These are phyloP conservation scores for Pseudisothecium myosuroides DNA, from an alignment of 225 moss, liverwort and hornwort species.

Conservation along the genomic window DNA sequence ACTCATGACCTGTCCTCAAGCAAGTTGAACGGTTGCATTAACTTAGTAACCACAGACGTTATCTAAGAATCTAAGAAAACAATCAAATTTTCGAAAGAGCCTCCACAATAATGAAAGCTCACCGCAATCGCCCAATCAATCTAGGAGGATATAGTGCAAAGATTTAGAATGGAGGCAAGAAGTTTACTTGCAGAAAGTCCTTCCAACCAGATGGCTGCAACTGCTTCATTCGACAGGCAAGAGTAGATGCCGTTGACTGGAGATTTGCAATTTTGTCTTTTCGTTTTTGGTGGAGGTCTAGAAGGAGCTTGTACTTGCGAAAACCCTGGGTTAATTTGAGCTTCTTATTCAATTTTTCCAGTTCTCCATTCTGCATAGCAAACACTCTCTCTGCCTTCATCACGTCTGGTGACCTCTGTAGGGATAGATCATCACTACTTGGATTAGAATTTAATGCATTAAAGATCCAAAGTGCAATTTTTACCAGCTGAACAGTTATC, in stretches of 20 bases:
- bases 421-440: background rate
- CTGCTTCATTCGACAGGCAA: slow-evolving; percentile 61
- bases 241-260: slow-evolving; percentile 28
- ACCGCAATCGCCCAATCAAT: background rate
- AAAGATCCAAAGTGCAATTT: background rate
- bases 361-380: slow-evolving; percentile 27
- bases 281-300: slow-evolving; percentile 55
- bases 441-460: background rate
- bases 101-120: background rate
- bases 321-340: slow-evolving; percentile 59
- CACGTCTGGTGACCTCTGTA: slow-evolving; percentile 27
- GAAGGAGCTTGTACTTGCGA: slow-evolving; percentile 55
- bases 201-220: slow-evolving; percentile 88
- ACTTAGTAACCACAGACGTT: background rate
- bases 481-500: background rate
- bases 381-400: slow-evolving; percentile 27
- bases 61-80: background rate
- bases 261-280: slow-evolving; percentile 44
- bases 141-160: background rate
- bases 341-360: slow-evolving; percentile 39
- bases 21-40: background rate
- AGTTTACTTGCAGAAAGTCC: slow-evolving; percentile 59
- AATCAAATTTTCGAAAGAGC: background rate
- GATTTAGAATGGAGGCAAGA: background rate
- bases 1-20: slow-evolving; percentile 35